Evolutionary conservation across 2,329 filamentous ascomycete species (phyloP).

Genomic region (Diaporthe helianthi): DNA sequence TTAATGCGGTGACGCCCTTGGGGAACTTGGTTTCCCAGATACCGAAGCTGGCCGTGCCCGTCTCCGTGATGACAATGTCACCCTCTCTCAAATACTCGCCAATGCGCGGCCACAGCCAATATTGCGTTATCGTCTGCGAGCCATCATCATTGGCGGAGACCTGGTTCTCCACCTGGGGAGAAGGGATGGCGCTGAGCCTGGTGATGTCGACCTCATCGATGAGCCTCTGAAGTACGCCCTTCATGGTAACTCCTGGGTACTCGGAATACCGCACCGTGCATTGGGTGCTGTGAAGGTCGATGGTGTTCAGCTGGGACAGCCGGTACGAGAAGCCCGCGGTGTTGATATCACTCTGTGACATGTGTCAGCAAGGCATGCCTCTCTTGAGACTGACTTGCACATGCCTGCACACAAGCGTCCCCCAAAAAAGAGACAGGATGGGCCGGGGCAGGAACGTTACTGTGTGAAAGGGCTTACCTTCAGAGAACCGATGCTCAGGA

Average conservation of each 20-base stretch:
- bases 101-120: conserved; percentile 79
- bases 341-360: conserved; percentile 74
- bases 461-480: conserved; percentile 45
- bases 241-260: conserved; percentile 80
- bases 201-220: conserved; percentile 64
- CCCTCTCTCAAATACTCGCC: conserved; percentile 74
- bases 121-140: conserved; percentile 65
- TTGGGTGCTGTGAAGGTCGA: conserved; percentile 80
- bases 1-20: conserved; percentile 76
- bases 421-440: too few species aligned
- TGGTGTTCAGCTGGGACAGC: conserved; percentile 76
- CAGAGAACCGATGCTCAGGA: conserved; percentile 73
- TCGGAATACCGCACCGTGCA: conserved; percentile 79
- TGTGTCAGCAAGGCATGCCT: neutral
- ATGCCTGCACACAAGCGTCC: too few species aligned
- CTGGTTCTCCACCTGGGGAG: conserved; percentile 62
- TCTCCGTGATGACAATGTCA: conserved; percentile 86
- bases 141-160: conserved; percentile 50
- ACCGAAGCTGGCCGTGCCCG: conserved; percentile 87
- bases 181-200: conserved; percentile 62
- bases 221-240: conserved; percentile 76
- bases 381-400: too few species aligned
- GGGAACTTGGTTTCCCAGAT: conserved; percentile 88
- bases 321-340: conserved; percentile 83
- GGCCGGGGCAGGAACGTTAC: neutral